phyloP scores from a whole-genome alignment of 1,284 basidiomycete genomes.

The Apiotrichum domesticum region DNA sequence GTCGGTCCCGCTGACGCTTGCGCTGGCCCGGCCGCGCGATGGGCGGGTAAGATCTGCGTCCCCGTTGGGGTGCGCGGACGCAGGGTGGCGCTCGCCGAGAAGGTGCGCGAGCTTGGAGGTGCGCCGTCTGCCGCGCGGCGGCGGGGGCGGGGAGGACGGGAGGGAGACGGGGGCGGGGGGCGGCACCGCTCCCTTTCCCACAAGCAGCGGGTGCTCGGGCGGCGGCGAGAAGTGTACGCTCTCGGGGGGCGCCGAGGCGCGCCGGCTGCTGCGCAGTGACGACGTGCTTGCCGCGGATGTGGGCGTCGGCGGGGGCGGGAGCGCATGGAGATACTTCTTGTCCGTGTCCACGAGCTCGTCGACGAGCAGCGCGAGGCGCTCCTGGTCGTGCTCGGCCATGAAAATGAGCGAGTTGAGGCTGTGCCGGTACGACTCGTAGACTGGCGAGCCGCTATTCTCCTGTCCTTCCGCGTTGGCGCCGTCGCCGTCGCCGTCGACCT shows the following conservation, averaged over 20 bases:
- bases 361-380: constrained; percentile 23
- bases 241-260: constrained; percentile 10
- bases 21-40: too few relatives aligned
- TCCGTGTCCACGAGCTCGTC: constrained; percentile 19
- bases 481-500: background rate
- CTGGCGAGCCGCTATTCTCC: background rate
- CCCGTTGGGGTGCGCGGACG: constrained; percentile 4
- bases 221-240: background rate
- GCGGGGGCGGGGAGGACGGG: constrained; percentile 8
- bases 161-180: constrained; percentile 1
- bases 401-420: constrained; percentile 28
- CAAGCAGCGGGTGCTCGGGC: background rate
- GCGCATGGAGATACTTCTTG: too few relatives aligned
- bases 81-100: constrained; percentile 16
- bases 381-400: constrained; percentile 29
- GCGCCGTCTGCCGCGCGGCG: background rate
- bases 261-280: background rate
- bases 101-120: constrained; percentile 29
- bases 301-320: background rate
- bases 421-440: constrained; percentile 20
- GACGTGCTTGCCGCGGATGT: background rate
- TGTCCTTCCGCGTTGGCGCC: background rate
- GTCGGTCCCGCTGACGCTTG: too few relatives aligned
- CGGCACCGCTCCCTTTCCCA: too few relatives aligned
- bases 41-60: background rate